phyloP scores from a whole-genome alignment of 1,139 yeast genomes.

The Blastobotrys malaysiensis region DNA sequence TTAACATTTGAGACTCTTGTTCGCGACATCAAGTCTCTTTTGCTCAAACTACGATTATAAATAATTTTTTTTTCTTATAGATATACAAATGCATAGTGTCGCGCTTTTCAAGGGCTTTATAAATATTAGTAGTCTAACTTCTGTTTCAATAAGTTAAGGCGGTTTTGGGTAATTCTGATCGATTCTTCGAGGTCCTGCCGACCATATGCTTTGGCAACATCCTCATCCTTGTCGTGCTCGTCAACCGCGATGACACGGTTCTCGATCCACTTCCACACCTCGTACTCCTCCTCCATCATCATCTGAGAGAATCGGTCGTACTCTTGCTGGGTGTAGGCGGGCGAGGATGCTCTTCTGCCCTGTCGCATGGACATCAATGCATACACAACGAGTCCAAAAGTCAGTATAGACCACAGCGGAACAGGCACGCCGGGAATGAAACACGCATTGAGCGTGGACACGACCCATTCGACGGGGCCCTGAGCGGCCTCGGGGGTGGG shows the following conservation, averaged over 20 bases:
- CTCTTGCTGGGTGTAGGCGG: constrained; percentile 8
- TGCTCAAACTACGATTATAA: background rate
- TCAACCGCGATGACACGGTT: constrained; percentile 39
- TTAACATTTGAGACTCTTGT: background rate
- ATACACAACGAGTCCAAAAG: constrained; percentile 16
- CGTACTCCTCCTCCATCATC: constrained; percentile 50
- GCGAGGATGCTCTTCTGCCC: constrained; percentile 12
- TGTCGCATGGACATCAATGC: constrained; percentile 22
- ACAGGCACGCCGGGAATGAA: constrained; percentile 18
- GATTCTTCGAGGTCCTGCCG: constrained; percentile 52
- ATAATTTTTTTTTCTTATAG: too few relatives aligned
- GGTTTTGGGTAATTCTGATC: constrained; percentile 48
- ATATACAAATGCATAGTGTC: too few relatives aligned
- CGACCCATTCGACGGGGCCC: background rate
- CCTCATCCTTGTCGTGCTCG: background rate
- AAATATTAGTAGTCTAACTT: constrained; percentile 10
- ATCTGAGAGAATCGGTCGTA: constrained; percentile 12
- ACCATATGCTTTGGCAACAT: constrained; percentile 27
- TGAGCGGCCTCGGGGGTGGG: background rate
- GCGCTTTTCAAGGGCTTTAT: background rate
- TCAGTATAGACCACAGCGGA: constrained; percentile 19
- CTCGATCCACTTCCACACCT: constrained; percentile 79
- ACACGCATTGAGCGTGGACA: background rate
- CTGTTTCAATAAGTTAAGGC: constrained; percentile 40
- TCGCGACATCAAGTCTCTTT: background rate